Conservation (phyloP, 129 eudicot genomes). For the Chrysanthemum makinoi region DNA sequence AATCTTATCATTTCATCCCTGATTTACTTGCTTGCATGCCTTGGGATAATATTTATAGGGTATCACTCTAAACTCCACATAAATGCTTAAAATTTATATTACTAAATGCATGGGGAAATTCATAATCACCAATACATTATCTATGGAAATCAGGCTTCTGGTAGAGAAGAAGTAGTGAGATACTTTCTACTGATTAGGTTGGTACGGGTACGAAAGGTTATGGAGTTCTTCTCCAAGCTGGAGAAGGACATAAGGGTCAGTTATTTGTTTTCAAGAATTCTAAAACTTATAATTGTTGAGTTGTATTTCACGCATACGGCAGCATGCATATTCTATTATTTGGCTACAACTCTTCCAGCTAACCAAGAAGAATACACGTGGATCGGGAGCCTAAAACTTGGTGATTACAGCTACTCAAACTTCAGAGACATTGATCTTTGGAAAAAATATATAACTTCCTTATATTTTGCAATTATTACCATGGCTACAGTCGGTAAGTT, state of each 20-base stretch:
- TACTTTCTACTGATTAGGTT: constrained; percentile 59
- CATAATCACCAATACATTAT: background rate
- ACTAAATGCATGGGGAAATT: background rate
- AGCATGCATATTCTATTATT: constrained; percentile 69
- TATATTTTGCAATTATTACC: constrained; percentile 69
- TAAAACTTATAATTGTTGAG: constrained; percentile 56
- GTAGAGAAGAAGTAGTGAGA: constrained; percentile 54
- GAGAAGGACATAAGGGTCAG: constrained; percentile 45
- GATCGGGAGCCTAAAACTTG: constrained; percentile 67
- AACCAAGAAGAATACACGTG: constrained; percentile 69
- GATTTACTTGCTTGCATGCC: constrained; percentile 4
- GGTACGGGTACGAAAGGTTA: constrained; percentile 52
- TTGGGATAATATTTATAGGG: constrained; percentile 1
- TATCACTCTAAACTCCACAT: background rate
- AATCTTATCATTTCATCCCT: background rate
- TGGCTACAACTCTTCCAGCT: constrained; percentile 62
- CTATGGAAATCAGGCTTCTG: constrained; percentile 40
- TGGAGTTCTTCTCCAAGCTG: constrained; percentile 27
- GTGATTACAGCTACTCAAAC: constrained; percentile 54
- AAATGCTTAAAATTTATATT: constrained; percentile 41
- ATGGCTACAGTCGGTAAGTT: constrained; percentile 77
- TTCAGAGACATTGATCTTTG: constrained; percentile 66
- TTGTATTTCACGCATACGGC: constrained; percentile 79
- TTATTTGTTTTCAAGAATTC: constrained; percentile 58
- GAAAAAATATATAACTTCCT: constrained; percentile 52